A percentile compares a stretch with the other conserved stretches of the same genome.
Evolutionary conservation across 2,329 filamentous ascomycete species (phyloP).

Genomic region (Cladosporium halotolerans): DNA sequence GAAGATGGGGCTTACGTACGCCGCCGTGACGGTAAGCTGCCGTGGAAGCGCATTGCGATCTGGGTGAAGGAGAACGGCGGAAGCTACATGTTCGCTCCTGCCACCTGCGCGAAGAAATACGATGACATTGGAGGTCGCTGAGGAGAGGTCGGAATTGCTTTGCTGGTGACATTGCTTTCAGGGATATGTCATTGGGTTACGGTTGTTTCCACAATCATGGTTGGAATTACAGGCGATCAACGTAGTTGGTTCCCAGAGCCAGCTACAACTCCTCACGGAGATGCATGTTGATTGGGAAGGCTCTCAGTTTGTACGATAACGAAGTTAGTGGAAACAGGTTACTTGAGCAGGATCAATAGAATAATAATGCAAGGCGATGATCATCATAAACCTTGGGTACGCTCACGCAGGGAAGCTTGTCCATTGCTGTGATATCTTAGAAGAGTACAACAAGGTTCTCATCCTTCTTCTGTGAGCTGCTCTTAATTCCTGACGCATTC

Average conservation of each 20-base stretch:
- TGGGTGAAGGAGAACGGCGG: conserved; percentile 48
- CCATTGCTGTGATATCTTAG: too few species aligned
- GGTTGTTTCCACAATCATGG: too few species aligned
- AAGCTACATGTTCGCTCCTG: conserved; percentile 54
- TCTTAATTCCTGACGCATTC: too few species aligned
- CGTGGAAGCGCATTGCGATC: conserved; percentile 54
- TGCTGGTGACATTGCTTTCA: too few species aligned
- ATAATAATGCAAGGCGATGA: too few species aligned
- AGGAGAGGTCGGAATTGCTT: neutral
- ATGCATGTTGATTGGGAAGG: neutral
- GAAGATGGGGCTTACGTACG: conserved; percentile 7
- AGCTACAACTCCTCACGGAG: neutral
- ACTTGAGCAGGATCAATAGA: too few species aligned
- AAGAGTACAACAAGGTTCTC: too few species aligned
- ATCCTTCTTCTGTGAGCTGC: too few species aligned
- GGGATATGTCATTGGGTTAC: neutral
- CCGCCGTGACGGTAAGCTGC: conserved; percentile 36
- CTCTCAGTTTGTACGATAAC: neutral
- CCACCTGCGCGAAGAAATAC: conserved; percentile 60
- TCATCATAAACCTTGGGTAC: too few species aligned
- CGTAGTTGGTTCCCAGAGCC: neutral
- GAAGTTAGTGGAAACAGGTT: neutral
- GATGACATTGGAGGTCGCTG: conserved; percentile 33
- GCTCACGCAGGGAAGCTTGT: too few species aligned
- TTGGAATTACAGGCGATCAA: neutral